phyloP scores from a whole-genome alignment of 495 filamentous ascomycete genomes.

The Xeromyces bisporus region DNA sequence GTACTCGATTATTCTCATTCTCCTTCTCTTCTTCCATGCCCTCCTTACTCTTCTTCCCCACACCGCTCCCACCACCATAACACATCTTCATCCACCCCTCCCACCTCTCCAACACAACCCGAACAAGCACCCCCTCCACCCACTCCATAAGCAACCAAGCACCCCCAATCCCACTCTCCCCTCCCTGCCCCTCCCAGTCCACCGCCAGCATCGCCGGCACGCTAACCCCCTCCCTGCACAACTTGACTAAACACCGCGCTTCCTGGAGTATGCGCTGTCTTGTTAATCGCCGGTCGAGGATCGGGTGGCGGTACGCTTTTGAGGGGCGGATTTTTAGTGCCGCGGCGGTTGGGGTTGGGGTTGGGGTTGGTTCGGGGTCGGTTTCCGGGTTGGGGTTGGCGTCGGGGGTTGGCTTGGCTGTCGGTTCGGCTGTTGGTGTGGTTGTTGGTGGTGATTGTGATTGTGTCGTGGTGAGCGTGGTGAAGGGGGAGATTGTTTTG shows the following conservation, averaged over 20 bases:
- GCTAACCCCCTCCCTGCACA: constrained; percentile 53
- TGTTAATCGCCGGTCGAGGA: constrained; percentile 74
- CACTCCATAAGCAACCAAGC: constrained; percentile 88
- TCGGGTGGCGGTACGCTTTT: constrained; percentile 85
- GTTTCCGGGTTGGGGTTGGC: no score
- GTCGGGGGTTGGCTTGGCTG: no score
- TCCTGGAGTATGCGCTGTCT: constrained; percentile 74
- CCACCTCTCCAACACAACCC: constrained; percentile 49
- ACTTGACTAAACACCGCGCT: constrained; percentile 63
- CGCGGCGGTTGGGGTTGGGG: no score
- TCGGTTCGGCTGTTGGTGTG: no score
- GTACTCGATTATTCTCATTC: constrained; percentile 26
- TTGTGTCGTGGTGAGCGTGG: constrained; percentile 43
- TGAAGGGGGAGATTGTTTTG: constrained; percentile 73
- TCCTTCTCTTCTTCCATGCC: constrained; percentile 11
- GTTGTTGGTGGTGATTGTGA: no score
- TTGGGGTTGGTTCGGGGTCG: no score
- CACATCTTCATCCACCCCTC: constrained; percentile 21
- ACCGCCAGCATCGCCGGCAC: constrained; percentile 64
- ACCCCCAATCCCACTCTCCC: constrained; percentile 31
- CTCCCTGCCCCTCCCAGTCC: constrained; percentile 39
- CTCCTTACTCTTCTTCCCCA: constrained; percentile 12
- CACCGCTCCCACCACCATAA: constrained; percentile 5
- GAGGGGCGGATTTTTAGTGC: constrained; percentile 87
- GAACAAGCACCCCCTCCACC: constrained; percentile 57